Evolutionary conservation across 2,329 filamentous ascomycete genomes (phyloP).

Genomic region (Claviceps digitariae): DNA sequence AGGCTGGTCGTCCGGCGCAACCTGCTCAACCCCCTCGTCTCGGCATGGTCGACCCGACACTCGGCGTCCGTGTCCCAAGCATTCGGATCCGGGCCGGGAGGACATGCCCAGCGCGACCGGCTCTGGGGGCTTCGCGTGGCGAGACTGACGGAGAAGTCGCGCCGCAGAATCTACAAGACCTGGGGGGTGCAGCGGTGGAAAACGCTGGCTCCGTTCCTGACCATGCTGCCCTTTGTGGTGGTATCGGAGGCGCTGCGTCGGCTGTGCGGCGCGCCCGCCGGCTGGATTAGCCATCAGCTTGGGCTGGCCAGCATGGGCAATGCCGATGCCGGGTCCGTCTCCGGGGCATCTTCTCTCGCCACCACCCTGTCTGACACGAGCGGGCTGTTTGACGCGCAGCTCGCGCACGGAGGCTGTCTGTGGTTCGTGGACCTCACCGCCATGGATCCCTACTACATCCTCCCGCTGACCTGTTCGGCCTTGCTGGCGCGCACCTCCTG

Average conservation of each 20-base stretch:
- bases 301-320: slow-evolving; percentile 11
- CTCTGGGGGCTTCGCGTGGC: slow-evolving; percentile 13
- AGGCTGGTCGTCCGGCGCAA: slow-evolving; percentile 17
- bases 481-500: slow-evolving; percentile 17
- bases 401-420: slow-evolving; percentile 36
- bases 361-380: slow-evolving; percentile 12
- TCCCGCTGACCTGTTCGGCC: slow-evolving; percentile 26
- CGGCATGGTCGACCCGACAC: slow-evolving; percentile 20
- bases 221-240: slow-evolving; percentile 35
- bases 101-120: slow-evolving; percentile 7
- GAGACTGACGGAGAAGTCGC: slow-evolving; percentile 16
- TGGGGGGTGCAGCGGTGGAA: slow-evolving; percentile 36
- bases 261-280: slow-evolving; percentile 23
- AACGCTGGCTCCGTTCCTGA: slow-evolving; percentile 23
- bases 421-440: slow-evolving; percentile 43
- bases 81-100: not conserved
- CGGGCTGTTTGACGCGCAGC: slow-evolving; percentile 21
- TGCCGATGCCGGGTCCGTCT: not conserved
- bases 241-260: slow-evolving; percentile 37
- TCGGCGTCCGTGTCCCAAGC: not conserved
- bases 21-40: slow-evolving; percentile 17
- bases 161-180: slow-evolving; percentile 20
- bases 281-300: slow-evolving; percentile 18
- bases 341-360: no score
- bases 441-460: slow-evolving; percentile 35